phyloP scores from a whole-genome alignment of 148 eudicot species.

The Amaranthus cruentus region DNA sequence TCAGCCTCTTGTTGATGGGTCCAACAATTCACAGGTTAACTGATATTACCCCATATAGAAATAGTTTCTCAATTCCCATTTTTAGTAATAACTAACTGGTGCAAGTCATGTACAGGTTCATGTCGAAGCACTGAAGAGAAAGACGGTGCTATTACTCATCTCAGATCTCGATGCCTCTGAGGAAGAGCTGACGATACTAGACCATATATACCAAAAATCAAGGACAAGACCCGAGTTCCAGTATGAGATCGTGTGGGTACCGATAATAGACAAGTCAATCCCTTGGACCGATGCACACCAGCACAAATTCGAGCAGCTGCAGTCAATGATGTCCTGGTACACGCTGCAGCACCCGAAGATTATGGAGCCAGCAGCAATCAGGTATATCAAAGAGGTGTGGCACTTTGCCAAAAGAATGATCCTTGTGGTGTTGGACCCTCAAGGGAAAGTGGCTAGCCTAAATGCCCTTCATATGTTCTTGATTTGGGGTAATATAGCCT shows the following conservation, averaged over 20 bases:
- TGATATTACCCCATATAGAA: not conserved
- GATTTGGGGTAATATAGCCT: constrained; percentile 79
- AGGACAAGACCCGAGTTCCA: constrained; percentile 35
- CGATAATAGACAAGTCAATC: constrained; percentile 44
- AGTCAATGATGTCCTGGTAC: constrained; percentile 74
- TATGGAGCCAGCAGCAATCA: constrained; percentile 62
- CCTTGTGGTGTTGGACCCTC: constrained; percentile 75
- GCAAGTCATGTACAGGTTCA: constrained; percentile 37
- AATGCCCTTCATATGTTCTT: constrained; percentile 80
- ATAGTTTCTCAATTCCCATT: not conserved
- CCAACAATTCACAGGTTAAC: constrained; percentile 46
- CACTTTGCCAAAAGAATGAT: constrained; percentile 54
- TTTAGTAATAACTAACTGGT: not conserved
- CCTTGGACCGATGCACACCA: constrained; percentile 53
- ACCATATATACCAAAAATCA: constrained; percentile 44
- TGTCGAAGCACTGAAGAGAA: constrained; percentile 62
- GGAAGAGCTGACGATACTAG: constrained; percentile 55
- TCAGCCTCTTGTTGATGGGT: constrained; percentile 54
- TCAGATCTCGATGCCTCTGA: constrained; percentile 60
- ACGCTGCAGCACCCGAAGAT: constrained; percentile 57
- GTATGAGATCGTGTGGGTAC: constrained; percentile 86
- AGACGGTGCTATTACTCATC: constrained; percentile 64
- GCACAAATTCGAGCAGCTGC: constrained; percentile 42
- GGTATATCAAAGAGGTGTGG: constrained; percentile 81
- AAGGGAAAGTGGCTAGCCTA: constrained; percentile 58